Percentiles rank a stretch among this genome's conserved stretches.
These are phyloP conservation scores for Kuraishia piskuri DNA, from an alignment of 805 yeast genomes.

Conservation along the genomic window DNA sequence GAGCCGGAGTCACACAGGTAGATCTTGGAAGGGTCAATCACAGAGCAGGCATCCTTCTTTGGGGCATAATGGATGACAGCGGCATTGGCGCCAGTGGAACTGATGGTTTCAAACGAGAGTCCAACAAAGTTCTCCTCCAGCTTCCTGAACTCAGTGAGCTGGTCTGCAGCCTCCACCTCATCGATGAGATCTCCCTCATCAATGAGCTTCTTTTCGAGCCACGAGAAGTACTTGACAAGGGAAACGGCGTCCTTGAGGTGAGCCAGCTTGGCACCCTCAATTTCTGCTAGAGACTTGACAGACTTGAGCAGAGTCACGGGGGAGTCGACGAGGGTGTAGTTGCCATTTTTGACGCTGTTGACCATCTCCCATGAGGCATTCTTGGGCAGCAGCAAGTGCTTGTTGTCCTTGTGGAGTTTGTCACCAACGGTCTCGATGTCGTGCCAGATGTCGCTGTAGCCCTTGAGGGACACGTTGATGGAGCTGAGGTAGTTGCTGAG, in stretches of 20 bases:
- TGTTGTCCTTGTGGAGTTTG: slow-evolving; percentile 11
- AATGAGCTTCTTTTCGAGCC: slow-evolving; percentile 62
- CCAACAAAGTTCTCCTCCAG: slow-evolving; percentile 45
- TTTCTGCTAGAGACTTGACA: slow-evolving; percentile 65
- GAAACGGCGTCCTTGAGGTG: slow-evolving; percentile 84
- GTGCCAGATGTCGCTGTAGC: slow-evolving; percentile 38
- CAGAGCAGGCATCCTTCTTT: slow-evolving; percentile 42
- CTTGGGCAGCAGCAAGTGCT: slow-evolving; percentile 41
- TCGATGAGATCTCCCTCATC: slow-evolving; percentile 32
- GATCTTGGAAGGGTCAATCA: slow-evolving; percentile 58
- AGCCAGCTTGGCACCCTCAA: slow-evolving; percentile 61
- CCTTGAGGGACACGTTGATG: slow-evolving; percentile 32
- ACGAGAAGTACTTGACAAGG: slow-evolving; percentile 62
- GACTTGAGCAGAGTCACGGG: slow-evolving; percentile 57
- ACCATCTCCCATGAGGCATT: slow-evolving; percentile 64
- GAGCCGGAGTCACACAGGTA: slow-evolving; percentile 87
- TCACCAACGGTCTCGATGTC: slow-evolving; percentile 30
- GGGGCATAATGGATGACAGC: slow-evolving; percentile 76
- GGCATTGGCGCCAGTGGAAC: slow-evolving; percentile 69
- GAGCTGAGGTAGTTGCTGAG: slow-evolving; percentile 30
- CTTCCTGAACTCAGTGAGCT: slow-evolving; percentile 38
- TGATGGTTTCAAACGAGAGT: slow-evolving; percentile 67
- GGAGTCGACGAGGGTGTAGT: slow-evolving; percentile 26
- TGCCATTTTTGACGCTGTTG: slow-evolving; percentile 32
- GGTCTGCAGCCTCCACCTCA: slow-evolving; percentile 51